A percentile compares a stretch with the other conserved stretches of the same genome.
Conservation (phyloP, 176 grass and related monocot genomes). For the Phragmites australis region DNA sequence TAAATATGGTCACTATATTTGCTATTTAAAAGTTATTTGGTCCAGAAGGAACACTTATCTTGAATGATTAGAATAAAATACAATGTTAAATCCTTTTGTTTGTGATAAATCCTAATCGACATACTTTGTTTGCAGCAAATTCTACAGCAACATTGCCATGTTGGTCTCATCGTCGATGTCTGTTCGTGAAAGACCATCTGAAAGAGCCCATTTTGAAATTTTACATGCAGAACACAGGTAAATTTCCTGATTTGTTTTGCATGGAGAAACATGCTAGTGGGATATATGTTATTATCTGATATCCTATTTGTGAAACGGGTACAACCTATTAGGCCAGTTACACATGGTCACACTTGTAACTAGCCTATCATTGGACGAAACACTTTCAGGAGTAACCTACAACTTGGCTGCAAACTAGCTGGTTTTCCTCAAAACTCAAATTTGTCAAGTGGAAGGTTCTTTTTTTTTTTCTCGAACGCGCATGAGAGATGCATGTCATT, state of each 20-base stretch:
- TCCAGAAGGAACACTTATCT: conserved; percentile 14
- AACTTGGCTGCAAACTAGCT: background rate
- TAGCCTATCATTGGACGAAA: background rate
- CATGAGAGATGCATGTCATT: background rate
- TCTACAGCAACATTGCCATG: conserved; percentile 87
- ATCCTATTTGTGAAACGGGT: background rate
- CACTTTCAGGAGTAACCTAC: conserved; percentile 18
- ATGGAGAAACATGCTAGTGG: conserved; percentile 29
- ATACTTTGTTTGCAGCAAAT: conserved; percentile 64
- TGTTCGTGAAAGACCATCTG: conserved; percentile 73
- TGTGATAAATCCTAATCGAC: background rate
- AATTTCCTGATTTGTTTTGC: conserved; percentile 22
- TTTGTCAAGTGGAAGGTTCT: background rate
- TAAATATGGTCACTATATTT: conserved; percentile 12
- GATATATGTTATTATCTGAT: conserved; percentile 21
- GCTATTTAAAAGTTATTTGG: conserved; percentile 9
- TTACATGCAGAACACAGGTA: conserved; percentile 88
- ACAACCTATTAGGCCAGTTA: background rate
- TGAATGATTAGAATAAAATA: conserved; percentile 24
- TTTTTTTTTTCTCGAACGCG: background rate
- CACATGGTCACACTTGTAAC: conserved; percentile 7
- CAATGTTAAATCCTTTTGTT: conserved; percentile 20
- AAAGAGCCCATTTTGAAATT: conserved; percentile 94
- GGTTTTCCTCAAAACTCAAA: background rate
- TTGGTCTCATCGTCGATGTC: conserved; percentile 85